A percentile compares a stretch with the other conserved stretches of the same genome.
phyloP scores from a whole-genome alignment of 2,329 filamentous ascomycete genomes.

The Fusarium heterosporum region DNA sequence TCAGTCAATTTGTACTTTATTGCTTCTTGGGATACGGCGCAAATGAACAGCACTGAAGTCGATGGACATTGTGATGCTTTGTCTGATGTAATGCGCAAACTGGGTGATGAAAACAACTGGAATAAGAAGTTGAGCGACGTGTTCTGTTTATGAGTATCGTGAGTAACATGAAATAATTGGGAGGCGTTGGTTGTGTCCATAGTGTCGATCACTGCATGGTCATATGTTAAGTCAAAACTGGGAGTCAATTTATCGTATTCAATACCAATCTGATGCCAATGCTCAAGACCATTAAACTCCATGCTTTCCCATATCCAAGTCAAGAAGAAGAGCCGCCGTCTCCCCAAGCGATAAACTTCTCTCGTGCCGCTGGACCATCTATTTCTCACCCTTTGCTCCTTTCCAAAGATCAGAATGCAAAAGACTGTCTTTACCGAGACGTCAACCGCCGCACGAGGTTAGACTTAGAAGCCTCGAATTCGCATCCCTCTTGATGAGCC shows the following conservation, averaged over 20 bases:
- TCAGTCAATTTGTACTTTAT: slow-evolving; percentile 51
- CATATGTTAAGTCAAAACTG: not conserved
- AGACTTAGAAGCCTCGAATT: not conserved
- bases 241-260: not conserved
- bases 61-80: slow-evolving; percentile 49
- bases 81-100: slow-evolving; percentile 48
- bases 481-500: slow-evolving; percentile 21
- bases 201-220: not conserved
- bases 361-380: too few relatives aligned
- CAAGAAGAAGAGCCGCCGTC: too few relatives aligned
- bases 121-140: slow-evolving; percentile 45
- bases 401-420: slow-evolving; percentile 4
- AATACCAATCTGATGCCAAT: not conserved
- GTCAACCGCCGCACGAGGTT: not conserved
- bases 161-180: not conserved
- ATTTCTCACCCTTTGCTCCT: not conserved
- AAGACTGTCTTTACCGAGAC: not conserved
- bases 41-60: slow-evolving; percentile 51
- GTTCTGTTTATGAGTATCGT: slow-evolving; percentile 34
- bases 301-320: not conserved
- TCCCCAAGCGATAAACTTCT: too few relatives aligned
- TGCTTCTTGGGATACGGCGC: slow-evolving; percentile 56
- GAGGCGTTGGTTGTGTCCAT: not conserved
- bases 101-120: slow-evolving; percentile 48
- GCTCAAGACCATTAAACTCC: not conserved